Conservation (phyloP, 2,329 filamentous ascomycete genomes). For the Trichoderma asperellum region DNA sequence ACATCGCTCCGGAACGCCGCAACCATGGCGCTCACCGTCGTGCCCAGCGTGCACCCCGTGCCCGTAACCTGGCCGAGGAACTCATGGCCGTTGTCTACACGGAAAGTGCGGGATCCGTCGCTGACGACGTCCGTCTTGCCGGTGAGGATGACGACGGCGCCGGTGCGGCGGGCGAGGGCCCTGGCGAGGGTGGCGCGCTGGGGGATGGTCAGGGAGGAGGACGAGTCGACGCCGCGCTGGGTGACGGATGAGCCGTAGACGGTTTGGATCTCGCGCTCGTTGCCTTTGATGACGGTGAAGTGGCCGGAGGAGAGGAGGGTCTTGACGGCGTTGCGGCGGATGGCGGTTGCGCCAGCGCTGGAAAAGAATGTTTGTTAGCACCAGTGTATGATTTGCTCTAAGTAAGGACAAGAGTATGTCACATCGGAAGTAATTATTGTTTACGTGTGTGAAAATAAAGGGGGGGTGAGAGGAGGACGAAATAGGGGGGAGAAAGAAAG, state of each 20-base stretch:
- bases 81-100: slow-evolving; percentile 76
- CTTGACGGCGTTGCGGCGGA: slow-evolving; percentile 72
- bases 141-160: slow-evolving; percentile 80
- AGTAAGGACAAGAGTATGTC: neutral
- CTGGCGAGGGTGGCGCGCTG: slow-evolving; percentile 65
- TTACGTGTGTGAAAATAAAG: neutral
- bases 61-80: slow-evolving; percentile 73
- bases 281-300: slow-evolving; percentile 90
- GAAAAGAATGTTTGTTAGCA: neutral
- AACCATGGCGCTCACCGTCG: slow-evolving; percentile 75
- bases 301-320: slow-evolving; percentile 73
- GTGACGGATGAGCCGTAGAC: slow-evolving; percentile 60
- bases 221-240: slow-evolving; percentile 86
- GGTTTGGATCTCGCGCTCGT: slow-evolving; percentile 83
- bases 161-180: slow-evolving; percentile 69
- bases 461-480: neutral
- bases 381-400: too few species aligned
- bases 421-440: neutral
- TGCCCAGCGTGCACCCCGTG: slow-evolving; percentile 84
- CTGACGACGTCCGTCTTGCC: slow-evolving; percentile 77
- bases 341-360: slow-evolving; percentile 75
- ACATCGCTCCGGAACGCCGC: slow-evolving; percentile 66
- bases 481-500: slow-evolving; percentile 33
- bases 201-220: slow-evolving; percentile 57
- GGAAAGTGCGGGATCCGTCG: slow-evolving; percentile 70